Percentiles rank a stretch among this genome's conserved stretches.
phyloP scores from a whole-genome alignment of 2,329 filamentous ascomycete species.

The Sphaerulina musiva region DNA sequence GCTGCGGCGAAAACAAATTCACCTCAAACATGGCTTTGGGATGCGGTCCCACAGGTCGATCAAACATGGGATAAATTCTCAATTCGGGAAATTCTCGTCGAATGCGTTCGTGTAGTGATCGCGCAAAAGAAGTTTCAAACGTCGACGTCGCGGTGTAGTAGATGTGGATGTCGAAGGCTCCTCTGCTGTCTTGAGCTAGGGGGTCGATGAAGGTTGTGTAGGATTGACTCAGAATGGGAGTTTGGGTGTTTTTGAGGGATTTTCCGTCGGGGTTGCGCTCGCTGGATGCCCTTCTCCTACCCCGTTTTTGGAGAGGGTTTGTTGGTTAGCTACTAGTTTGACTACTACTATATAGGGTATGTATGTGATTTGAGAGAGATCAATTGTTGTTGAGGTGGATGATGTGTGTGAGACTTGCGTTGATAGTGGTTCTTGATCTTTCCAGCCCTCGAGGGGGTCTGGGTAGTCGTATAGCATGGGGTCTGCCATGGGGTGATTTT shows the following conservation, averaged over 20 bases:
- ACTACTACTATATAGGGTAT: background rate
- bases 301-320: too few species aligned
- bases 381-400: background rate
- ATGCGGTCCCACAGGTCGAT: constrained; percentile 73
- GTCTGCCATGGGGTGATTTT: constrained; percentile 40
- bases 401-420: constrained; percentile 26
- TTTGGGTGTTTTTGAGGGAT: constrained; percentile 59
- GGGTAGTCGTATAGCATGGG: constrained; percentile 50
- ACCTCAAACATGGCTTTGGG: constrained; percentile 88
- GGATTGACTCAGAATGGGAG: constrained; percentile 33
- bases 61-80: constrained; percentile 71
- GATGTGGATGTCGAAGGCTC: constrained; percentile 81
- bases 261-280: constrained; percentile 59
- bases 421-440: constrained; percentile 43
- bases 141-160: constrained; percentile 65
- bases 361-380: background rate
- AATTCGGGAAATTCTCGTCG: constrained; percentile 79
- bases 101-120: constrained; percentile 69
- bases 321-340: too few species aligned
- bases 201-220: constrained; percentile 66
- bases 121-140: constrained; percentile 60
- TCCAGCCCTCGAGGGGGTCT: constrained; percentile 49
- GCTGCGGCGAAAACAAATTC: constrained; percentile 72
- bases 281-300: background rate
- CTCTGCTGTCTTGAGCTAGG: constrained; percentile 57